Conservation (phyloP, 805 yeast species). For the Kregervanrija delftensis region DNA sequence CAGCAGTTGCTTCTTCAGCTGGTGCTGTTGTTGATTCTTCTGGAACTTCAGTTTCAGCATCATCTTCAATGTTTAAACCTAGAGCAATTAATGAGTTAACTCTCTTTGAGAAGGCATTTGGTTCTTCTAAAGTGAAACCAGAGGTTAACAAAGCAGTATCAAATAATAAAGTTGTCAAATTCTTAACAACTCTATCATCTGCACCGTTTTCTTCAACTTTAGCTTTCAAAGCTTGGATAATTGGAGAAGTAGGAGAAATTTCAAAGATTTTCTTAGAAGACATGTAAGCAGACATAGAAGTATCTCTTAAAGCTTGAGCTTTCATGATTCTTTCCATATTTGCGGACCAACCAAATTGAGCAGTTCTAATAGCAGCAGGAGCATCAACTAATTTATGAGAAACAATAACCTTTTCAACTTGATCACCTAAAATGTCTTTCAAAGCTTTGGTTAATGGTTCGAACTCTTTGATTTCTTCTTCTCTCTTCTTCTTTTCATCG, state of each 20-base stretch:
- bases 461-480: slow-evolving; percentile 83
- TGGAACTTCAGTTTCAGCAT: slow-evolving; percentile 33
- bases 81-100: slow-evolving; percentile 96
- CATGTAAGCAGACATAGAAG: slow-evolving; percentile 99
- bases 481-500: slow-evolving; percentile 94
- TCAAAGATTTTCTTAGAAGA: slow-evolving; percentile 98
- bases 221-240: slow-evolving; percentile 90
- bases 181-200: slow-evolving; percentile 97
- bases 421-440: slow-evolving; percentile 96
- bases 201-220: slow-evolving; percentile 97
- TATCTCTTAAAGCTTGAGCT: slow-evolving; percentile 99
- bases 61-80: slow-evolving; percentile 91
- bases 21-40: slow-evolving; percentile 26
- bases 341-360: slow-evolving; percentile 99
- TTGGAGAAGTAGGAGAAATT: slow-evolving; percentile 94
- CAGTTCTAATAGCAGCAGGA: slow-evolving; percentile 99
- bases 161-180: slow-evolving; percentile 89
- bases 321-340: slow-evolving; percentile 99
- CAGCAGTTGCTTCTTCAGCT: slow-evolving; percentile 47
- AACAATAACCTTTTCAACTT: slow-evolving; percentile 98
- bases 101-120: slow-evolving; percentile 94
- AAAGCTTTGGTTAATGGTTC: slow-evolving; percentile 93
- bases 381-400: slow-evolving; percentile 96
- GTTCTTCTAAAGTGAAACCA: slow-evolving; percentile 98
- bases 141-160: slow-evolving; percentile 98